Evolutionary conservation across 2,329 filamentous ascomycete genomes (phyloP), one percentile per base, ranked within the genome.

Genomic region (Pyrenophora seminiperda): DNA sequence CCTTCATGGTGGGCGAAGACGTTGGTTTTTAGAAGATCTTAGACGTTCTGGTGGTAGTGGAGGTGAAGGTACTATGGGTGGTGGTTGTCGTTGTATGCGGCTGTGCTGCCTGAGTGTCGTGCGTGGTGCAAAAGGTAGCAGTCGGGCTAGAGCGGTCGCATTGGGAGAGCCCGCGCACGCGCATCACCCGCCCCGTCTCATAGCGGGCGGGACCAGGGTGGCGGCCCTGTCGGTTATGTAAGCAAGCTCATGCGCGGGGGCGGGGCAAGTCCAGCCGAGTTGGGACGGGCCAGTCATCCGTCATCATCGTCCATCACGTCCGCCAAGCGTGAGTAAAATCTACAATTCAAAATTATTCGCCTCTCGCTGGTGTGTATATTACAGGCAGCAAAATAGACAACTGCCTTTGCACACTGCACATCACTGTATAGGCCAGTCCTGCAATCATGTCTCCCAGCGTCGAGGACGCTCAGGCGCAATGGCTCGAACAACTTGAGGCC

Each of bases 401-500:
- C 22, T 3, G 2, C 5, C 10, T 7, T 27, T 3, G 5, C 5
- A 27, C 24, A 27, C 9, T 7, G 13, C 7, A 10, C 13, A 9
- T 10, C 10, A 11, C 24, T 27, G 7, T 10, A 27, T 27, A 27
- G 24, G 7, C 24, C 3, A 27, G 24, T 11, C 7, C 7, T 18
- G 9, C 18, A 19, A 19, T 14, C 29, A 77, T 78, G 76, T 72
- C 74, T 29, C 57, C 73, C 4, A 65, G 71, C 4, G 44, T 73
- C 29, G 72, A 75, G n/a, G 60, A 65, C 14, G 73, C 76, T 11
- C 79, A 86, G 68, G 77, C 79, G 36, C 82, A 89, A 82, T 97
- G 94, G 94, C 86, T 93, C 59, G 82, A 85, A 51, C 91, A 97
- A 71, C 84, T 96, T 62, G 83, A 85, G 20, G 85, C 88, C 24